These are phyloP conservation scores for Arthroderma sp. DNA, from an alignment of 2,329 filamentous ascomycete species.

Conservation along the genomic window DNA sequence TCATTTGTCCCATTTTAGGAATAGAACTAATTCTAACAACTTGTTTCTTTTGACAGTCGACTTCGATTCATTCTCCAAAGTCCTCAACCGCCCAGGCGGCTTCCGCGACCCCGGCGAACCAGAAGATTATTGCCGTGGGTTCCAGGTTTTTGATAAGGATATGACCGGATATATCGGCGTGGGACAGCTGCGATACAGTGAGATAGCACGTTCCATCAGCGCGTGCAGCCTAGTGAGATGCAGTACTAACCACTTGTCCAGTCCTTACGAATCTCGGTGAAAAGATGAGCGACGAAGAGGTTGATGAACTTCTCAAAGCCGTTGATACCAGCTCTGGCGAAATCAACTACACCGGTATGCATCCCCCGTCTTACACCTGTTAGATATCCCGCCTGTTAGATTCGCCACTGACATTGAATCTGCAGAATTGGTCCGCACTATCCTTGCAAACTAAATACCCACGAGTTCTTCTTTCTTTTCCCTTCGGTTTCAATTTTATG, in stretches of 20 bases:
- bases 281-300: conserved; percentile 99
- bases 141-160: conserved; percentile 99
- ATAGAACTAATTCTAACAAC: not conserved
- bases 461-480: not conserved
- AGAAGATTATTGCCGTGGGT: conserved; percentile 95
- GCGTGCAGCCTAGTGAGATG: not conserved
- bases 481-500: conserved; percentile 1
- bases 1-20: not conserved
- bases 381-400: conserved; percentile 1
- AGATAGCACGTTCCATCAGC: conserved; percentile 8
- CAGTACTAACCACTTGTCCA: conserved; percentile 12
- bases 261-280: conserved; percentile 95
- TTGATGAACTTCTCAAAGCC: conserved; percentile 95
- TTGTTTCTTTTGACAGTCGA: conserved; percentile 52
- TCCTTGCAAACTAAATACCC: conserved; percentile 60
- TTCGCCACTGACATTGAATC: conserved; percentile 8
- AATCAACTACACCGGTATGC: conserved; percentile 89
- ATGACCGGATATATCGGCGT: conserved; percentile 97
- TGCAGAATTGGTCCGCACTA: conserved; percentile 68
- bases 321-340: conserved; percentile 92
- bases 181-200: conserved; percentile 84
- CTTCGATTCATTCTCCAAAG: conserved; percentile 91
- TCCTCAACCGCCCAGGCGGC: conserved; percentile 91
- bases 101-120: conserved; percentile 98
- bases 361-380: not conserved